Evolutionary conservation across 257 asterid genomes (phyloP).

Genomic region (Coffea eugenioides): DNA sequence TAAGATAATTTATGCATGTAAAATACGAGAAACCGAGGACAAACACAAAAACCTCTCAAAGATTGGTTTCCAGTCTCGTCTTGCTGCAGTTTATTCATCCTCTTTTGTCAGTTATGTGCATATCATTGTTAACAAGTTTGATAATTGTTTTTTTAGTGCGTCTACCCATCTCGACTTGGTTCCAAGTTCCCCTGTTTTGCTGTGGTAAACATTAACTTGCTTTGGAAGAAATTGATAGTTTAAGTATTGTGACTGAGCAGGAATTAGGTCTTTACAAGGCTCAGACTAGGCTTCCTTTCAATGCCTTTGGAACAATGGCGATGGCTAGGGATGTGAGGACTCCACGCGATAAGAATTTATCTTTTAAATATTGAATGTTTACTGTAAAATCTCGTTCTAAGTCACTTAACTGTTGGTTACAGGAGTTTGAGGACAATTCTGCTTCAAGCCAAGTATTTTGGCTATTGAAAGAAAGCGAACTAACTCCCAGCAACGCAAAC

Average conservation of each 20-base stretch:
- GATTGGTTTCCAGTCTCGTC: neutral
- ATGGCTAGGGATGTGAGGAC: slow-evolving; percentile 91
- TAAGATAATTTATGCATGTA: neutral
- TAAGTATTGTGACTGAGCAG: slow-evolving; percentile 38
- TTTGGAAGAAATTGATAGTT: slow-evolving; percentile 6
- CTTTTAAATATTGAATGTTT: neutral
- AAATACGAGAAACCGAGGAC: neutral
- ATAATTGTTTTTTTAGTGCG: neutral
- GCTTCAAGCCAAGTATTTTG: slow-evolving; percentile 98
- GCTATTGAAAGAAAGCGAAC: slow-evolving; percentile 97
- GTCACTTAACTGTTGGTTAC: slow-evolving; percentile 13
- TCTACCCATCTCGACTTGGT: neutral
- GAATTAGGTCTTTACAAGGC: slow-evolving; percentile 98
- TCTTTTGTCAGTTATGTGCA: neutral
- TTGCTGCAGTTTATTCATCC: neutral
- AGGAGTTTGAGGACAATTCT: slow-evolving; percentile 96
- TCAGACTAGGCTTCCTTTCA: slow-evolving; percentile 93
- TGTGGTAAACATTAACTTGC: neutral
- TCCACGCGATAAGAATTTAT: slow-evolving; percentile 4
- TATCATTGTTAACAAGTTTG: neutral
- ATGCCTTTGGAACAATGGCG: slow-evolving; percentile 99
- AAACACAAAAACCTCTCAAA: neutral
- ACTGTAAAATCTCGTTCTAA: slow-evolving; percentile 5
- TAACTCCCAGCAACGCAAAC: slow-evolving; percentile 97
- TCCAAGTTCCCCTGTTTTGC: neutral